phyloP scores from a whole-genome alignment of 139 green algal genomes.

The Picochlorum costavermella region DNA sequence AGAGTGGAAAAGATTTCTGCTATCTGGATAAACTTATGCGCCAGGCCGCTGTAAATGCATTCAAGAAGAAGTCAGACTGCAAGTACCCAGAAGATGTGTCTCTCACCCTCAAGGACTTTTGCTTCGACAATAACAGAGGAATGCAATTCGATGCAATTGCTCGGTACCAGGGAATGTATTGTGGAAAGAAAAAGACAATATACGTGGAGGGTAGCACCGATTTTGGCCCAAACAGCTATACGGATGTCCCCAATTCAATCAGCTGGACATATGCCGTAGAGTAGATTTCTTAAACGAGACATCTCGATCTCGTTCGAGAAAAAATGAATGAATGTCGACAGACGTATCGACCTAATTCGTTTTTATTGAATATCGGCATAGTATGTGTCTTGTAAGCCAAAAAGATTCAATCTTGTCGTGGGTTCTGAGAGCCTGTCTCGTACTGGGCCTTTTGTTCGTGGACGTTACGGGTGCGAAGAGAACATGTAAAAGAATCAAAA shows the following conservation, averaged over 20 bases:
- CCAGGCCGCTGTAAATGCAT: neutral
- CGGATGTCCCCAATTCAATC: neutral
- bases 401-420: constrained; percentile 3
- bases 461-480: neutral
- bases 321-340: too few species aligned
- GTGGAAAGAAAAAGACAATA: neutral
- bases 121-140: neutral
- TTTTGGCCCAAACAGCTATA: neutral
- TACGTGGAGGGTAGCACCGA: neutral
- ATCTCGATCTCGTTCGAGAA: too few species aligned
- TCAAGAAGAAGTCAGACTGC: constrained; percentile 2
- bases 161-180: neutral
- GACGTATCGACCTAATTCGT: too few species aligned
- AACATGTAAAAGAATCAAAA: constrained; percentile 3
- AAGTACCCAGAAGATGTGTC: neutral
- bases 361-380: neutral
- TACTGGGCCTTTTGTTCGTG: neutral
- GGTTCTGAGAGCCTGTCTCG: neutral
- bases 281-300: too few species aligned
- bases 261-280: neutral
- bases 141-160: neutral
- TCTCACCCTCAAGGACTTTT: neutral
- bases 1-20: neutral
- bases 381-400: neutral
- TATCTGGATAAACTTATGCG: neutral